phyloP scores from a whole-genome alignment of 1,139 yeast species.

The Blastobotrys serpentis region DNA sequence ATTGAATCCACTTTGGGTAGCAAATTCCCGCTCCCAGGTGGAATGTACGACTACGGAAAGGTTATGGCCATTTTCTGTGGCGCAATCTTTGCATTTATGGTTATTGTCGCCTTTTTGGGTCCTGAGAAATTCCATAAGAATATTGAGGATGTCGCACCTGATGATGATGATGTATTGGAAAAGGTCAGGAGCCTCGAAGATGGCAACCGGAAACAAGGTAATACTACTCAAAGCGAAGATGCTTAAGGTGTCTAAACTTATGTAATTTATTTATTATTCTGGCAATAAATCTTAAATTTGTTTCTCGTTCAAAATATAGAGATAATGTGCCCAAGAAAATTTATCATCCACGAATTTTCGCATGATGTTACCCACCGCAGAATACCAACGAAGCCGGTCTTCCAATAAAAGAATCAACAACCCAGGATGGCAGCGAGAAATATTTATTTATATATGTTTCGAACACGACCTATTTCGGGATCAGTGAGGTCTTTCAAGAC shows the following conservation, averaged over 20 bases:
- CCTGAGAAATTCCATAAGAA: conserved; percentile 43
- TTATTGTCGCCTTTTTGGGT: conserved; percentile 48
- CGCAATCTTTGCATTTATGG: conserved; percentile 51
- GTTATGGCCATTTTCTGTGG: conserved; percentile 64
- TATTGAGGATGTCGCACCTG: conserved; percentile 4
- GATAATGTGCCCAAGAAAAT: no score
- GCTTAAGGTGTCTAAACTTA: no score
- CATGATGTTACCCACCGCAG: neutral
- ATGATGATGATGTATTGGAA: neutral
- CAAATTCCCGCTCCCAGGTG: conserved; percentile 45
- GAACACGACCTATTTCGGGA: neutral
- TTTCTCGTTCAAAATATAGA: no score
- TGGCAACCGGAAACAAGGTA: neutral
- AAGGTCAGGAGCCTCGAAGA: conserved; percentile 1
- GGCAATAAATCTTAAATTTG: neutral
- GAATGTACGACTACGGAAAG: conserved; percentile 41
- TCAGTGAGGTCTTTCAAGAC: neutral
- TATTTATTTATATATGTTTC: neutral
- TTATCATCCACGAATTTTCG: neutral
- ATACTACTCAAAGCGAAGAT: neutral
- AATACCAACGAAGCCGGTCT: neutral
- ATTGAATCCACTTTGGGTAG: conserved; percentile 54
- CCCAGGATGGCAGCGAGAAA: neutral
- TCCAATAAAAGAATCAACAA: neutral
- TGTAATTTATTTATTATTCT: neutral